Evolutionary conservation across 257 asterid species (phyloP).

Genomic region (Cruciata laevipes): DNA sequence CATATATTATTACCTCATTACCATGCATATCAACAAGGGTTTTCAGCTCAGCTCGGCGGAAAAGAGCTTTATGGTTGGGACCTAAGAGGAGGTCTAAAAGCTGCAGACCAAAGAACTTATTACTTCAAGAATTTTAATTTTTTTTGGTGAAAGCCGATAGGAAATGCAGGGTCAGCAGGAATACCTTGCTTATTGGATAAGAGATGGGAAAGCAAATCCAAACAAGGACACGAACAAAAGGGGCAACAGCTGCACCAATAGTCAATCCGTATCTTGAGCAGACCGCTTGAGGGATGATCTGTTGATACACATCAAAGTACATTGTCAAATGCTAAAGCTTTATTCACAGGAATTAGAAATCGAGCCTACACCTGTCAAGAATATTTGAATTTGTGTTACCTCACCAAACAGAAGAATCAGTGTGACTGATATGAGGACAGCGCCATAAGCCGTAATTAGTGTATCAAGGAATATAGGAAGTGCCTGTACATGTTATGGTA

Average conservation of each 20-base stretch:
- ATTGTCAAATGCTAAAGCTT: neutral
- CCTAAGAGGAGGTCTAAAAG: slow-evolving; percentile 77
- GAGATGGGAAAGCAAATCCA: slow-evolving; percentile 91
- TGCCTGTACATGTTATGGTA: slow-evolving; percentile 44
- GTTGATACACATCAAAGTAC: slow-evolving; percentile 14
- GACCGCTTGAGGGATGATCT: slow-evolving; percentile 96
- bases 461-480: slow-evolving; percentile 90
- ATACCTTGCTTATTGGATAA: slow-evolving; percentile 97
- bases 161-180: slow-evolving; percentile 15
- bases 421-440: slow-evolving; percentile 88
- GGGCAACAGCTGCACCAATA: slow-evolving; percentile 80
- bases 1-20: slow-evolving; percentile 47
- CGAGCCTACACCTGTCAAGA: neutral
- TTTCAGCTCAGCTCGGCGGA: slow-evolving; percentile 97
- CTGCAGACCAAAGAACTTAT: slow-evolving; percentile 28
- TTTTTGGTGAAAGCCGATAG: neutral
- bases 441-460: slow-evolving; percentile 78
- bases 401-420: slow-evolving; percentile 93
- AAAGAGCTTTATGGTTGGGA: slow-evolving; percentile 65
- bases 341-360: neutral
- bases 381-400: slow-evolving; percentile 34
- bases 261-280: slow-evolving; percentile 94
- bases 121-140: neutral
- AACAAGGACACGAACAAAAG: slow-evolving; percentile 81
- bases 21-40: slow-evolving; percentile 78